Evolutionary conservation across 495 filamentous ascomycete genomes (phyloP).

Genomic region (Friedmanniomyces simplex): DNA sequence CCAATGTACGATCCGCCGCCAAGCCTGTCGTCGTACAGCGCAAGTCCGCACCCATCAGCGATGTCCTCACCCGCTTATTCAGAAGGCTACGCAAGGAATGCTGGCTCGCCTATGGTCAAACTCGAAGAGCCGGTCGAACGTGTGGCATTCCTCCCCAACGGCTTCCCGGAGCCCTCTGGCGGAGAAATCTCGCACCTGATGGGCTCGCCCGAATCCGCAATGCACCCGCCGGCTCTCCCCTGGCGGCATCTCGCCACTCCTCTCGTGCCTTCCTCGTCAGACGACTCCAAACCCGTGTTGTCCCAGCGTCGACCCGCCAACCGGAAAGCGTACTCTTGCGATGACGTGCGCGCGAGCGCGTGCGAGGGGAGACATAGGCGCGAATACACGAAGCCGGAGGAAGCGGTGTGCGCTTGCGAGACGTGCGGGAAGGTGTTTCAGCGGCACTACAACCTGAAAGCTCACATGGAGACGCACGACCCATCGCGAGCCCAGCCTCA

Average conservation of each 20-base stretch:
- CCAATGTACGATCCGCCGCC: slow-evolving; percentile 1
- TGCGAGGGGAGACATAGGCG: neutral
- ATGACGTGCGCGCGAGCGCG: neutral
- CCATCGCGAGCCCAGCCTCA: slow-evolving; percentile 60
- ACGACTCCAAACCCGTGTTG: neutral
- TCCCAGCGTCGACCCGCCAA: neutral
- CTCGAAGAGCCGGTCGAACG: slow-evolving; percentile 5
- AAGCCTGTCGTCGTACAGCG: slow-evolving; percentile 6
- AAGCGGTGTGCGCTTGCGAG: slow-evolving; percentile 67
- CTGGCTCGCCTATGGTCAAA: slow-evolving; percentile 6
- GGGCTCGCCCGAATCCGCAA: too few relatives aligned
- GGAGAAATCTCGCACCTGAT: neutral
- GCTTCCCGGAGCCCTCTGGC: neutral
- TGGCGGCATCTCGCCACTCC: neutral
- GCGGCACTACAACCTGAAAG: slow-evolving; percentile 80
- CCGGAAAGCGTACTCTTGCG: neutral
- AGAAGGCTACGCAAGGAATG: neutral
- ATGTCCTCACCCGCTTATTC: slow-evolving; percentile 6
- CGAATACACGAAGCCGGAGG: slow-evolving; percentile 33
- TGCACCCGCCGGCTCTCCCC: neutral
- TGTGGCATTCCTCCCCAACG: neutral
- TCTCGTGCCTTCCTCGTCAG: neutral
- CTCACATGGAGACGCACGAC: slow-evolving; percentile 85
- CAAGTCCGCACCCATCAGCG: neutral
- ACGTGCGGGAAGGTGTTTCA: slow-evolving; percentile 75